These are phyloP conservation scores for Xylaria sp. DNA, from an alignment of 2,329 filamentous ascomycete genomes.

Conservation along the genomic window DNA sequence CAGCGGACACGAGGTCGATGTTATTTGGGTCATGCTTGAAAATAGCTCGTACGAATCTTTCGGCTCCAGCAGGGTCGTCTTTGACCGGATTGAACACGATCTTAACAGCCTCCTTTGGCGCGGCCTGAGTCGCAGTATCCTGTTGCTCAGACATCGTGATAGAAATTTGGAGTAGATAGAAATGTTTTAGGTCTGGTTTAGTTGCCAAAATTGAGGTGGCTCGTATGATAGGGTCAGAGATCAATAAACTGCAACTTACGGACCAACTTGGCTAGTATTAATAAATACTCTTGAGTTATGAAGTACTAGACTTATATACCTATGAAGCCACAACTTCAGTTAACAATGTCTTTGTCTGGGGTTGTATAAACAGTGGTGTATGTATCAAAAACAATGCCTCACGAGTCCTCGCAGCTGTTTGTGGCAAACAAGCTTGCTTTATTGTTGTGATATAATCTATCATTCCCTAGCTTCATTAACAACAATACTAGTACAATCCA, in stretches of 20 bases:
- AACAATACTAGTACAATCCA: too few relatives aligned
- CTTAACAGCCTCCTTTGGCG: not conserved
- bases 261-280: too few relatives aligned
- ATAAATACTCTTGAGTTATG: too few relatives aligned
- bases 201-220: not conserved
- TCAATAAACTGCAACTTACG: not conserved
- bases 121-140: not conserved
- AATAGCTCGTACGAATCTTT: slow-evolving; percentile 24
- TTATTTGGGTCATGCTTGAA: slow-evolving; percentile 27
- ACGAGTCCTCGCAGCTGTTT: too few relatives aligned
- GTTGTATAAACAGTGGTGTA: too few relatives aligned
- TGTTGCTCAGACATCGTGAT: not conserved
- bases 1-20: slow-evolving; percentile 24
- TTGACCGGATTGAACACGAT: slow-evolving; percentile 18
- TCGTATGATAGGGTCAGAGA: not conserved
- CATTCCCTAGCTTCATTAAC: too few relatives aligned
- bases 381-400: too few relatives aligned
- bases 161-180: not conserved
- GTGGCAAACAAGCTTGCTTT: too few relatives aligned
- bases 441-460: too few relatives aligned
- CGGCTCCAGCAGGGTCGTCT: slow-evolving; percentile 25
- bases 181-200: not conserved
- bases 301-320: too few relatives aligned
- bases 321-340: too few relatives aligned
- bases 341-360: too few relatives aligned